Base-by-base conservation (phyloP, 2,329 filamentous ascomycete species). In the Lecanoromycetidae sp. region DNA sequence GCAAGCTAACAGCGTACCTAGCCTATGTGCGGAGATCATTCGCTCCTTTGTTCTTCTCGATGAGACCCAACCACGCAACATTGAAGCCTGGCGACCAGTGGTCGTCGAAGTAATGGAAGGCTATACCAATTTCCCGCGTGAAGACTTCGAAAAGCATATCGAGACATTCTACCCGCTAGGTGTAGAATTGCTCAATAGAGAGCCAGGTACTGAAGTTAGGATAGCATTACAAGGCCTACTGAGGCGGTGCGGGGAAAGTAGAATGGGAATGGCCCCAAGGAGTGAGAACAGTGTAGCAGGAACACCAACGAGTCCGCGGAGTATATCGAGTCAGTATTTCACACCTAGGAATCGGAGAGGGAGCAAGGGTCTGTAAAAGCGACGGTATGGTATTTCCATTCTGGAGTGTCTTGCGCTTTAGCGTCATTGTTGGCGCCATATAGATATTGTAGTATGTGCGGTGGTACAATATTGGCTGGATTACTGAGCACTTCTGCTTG, bases 61-160 rank as follows among this genome's bases (percentile, higher is more conserved):
- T 60, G 93, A 98, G 60, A 93, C 86, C 23, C 91, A 98, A 65
- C 88, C 96, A 61, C 77, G 91, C 47, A 98, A 98, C 64, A 94
- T 98, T 46, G 78, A 93, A 22, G 94, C 93, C 0, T 99, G 91
- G 91, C 76, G 91, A 15, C 91, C 91, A 0, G 91, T 98, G 0
- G 91, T 99, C 1, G 87, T 98, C 15, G 91, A 94, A 60, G 91
- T 98, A 7, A 72, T 99, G 8, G 90, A 98, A 60, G 91, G 91
- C 1, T 96, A 90, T 62, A 80, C 81, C 0, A 82, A 79, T 5
- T 95, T 96, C 68, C 84, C 87, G 0, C 73, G 77, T 15, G 74
- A 80, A 20, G 84, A 85, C 35, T 98, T 98, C 57, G 76, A 77
- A 45, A 79, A 80, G 49, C 81, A 96, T 57, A 75, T 94, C 6